A percentile compares a stretch with the other conserved stretches of the same genome.
These are phyloP conservation scores for Nicotiana tabacum DNA, from an alignment of 257 asterid genomes.

Conservation along the genomic window DNA sequence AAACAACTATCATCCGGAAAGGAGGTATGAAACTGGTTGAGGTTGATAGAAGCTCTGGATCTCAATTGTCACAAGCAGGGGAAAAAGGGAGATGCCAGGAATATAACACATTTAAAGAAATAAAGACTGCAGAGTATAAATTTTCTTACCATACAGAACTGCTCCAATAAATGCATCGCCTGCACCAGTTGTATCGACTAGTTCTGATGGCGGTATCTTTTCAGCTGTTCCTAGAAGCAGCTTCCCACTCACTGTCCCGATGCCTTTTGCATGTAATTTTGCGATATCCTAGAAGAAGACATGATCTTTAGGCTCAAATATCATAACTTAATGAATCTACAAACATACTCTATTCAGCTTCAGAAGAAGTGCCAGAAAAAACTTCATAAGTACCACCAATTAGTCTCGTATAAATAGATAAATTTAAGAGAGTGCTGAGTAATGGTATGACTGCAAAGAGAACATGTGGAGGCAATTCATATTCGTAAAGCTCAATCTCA, in stretches of 20 bases:
- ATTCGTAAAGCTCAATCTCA: not conserved
- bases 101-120: not conserved
- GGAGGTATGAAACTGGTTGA: not conserved
- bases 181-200: conserved; percentile 94
- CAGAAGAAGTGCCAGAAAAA: not conserved
- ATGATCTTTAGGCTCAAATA: not conserved
- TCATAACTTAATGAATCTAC: not conserved
- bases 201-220: conserved; percentile 71
- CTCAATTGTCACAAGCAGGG: not conserved
- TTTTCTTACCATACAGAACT: conserved; percentile 57
- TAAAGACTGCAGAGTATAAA: not conserved
- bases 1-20: not conserved
- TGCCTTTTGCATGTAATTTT: conserved; percentile 68
- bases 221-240: conserved; percentile 87
- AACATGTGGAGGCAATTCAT: conserved; percentile 1
- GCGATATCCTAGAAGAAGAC: conserved; percentile 29
- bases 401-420: not conserved
- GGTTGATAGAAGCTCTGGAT: conserved; percentile 10
- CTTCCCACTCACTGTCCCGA: conserved; percentile 65
- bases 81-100: not conserved
- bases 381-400: not conserved
- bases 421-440: not conserved
- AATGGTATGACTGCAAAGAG: not conserved
- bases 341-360: not conserved
- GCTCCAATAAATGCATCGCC: conserved; percentile 97